These are phyloP conservation scores for Physcia stellaris DNA, from an alignment of 495 filamentous ascomycete genomes.

Conservation along the genomic window DNA sequence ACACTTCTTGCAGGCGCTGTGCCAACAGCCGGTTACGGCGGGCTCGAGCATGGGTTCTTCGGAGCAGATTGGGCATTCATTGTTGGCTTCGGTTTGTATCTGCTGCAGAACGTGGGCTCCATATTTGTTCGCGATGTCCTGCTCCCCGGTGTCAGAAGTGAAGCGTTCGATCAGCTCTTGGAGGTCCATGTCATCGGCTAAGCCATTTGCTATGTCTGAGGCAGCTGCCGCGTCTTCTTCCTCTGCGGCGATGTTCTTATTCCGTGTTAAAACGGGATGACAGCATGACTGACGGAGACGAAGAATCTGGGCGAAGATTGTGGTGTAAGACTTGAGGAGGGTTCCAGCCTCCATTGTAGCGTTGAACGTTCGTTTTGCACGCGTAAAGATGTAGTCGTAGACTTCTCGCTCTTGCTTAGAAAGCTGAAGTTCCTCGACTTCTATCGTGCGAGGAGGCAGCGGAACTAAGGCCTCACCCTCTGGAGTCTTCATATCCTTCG, in stretches of 20 bases:
- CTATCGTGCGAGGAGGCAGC: constrained; percentile 65
- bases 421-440: constrained; percentile 75
- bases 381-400: constrained; percentile 75
- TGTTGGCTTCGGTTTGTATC: constrained; percentile 74
- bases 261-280: constrained; percentile 78
- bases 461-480: constrained; percentile 76
- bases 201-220: constrained; percentile 62
- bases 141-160: constrained; percentile 43
- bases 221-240: constrained; percentile 73
- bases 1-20: constrained; percentile 89
- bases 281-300: constrained; percentile 90
- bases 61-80: constrained; percentile 88
- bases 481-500: constrained; percentile 96
- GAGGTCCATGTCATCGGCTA: constrained; percentile 95
- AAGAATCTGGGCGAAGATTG: constrained; percentile 92
- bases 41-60: constrained; percentile 93
- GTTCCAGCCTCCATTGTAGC: constrained; percentile 84
- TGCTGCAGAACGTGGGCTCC: constrained; percentile 77
- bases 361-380: constrained; percentile 70
- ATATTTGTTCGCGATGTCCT: constrained; percentile 41
- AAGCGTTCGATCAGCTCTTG: constrained; percentile 74
- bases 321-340: constrained; percentile 83
- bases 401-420: constrained; percentile 75
- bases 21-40: constrained; percentile 90
- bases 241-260: constrained; percentile 70